Evolutionary conservation across 1,284 basidiomycete genomes (phyloP).

Genomic region (Boletus semigastroideus): DNA sequence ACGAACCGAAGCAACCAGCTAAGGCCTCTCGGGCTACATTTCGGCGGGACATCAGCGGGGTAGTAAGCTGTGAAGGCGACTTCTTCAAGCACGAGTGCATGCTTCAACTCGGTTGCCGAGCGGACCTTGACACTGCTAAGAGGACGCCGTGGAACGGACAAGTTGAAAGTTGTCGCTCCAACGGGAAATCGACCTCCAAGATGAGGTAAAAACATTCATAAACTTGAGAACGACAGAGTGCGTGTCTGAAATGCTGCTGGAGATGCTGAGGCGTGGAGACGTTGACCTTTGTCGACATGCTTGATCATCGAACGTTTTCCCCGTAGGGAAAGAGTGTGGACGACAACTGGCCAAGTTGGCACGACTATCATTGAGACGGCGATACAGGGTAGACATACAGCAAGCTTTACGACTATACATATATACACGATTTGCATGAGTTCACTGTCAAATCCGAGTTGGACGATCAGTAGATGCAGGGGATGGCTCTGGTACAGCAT

Average conservation of each 20-base stretch:
- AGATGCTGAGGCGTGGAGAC: not conserved
- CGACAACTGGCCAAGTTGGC: not conserved
- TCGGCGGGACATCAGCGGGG: conserved; percentile 42
- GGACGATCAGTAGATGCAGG: not conserved
- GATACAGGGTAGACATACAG: not conserved
- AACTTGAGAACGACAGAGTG: not conserved
- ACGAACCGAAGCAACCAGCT: conserved; percentile 54
- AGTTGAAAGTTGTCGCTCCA: conserved; percentile 52
- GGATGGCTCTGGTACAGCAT: not conserved
- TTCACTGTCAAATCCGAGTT: not conserved
- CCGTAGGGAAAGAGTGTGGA: no score
- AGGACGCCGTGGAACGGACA: conserved; percentile 39
- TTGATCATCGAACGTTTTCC: no score
- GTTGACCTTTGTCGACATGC: not conserved
- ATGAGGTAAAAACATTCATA: conserved; percentile 40
- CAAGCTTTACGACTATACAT: not conserved
- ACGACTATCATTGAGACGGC: not conserved
- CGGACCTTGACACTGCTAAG: conserved; percentile 44
- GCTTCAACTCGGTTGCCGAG: conserved; percentile 19
- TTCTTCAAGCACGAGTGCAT: conserved; percentile 52
- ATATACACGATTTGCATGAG: not conserved
- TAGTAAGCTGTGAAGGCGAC: conserved; percentile 62
- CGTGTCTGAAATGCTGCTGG: not conserved
- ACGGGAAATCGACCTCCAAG: conserved; percentile 50
- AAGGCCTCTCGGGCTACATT: conserved; percentile 39